These are phyloP conservation scores for Tylopilus sp. DNA, from an alignment of 768 basidiomycete species.

Conservation along the genomic window DNA sequence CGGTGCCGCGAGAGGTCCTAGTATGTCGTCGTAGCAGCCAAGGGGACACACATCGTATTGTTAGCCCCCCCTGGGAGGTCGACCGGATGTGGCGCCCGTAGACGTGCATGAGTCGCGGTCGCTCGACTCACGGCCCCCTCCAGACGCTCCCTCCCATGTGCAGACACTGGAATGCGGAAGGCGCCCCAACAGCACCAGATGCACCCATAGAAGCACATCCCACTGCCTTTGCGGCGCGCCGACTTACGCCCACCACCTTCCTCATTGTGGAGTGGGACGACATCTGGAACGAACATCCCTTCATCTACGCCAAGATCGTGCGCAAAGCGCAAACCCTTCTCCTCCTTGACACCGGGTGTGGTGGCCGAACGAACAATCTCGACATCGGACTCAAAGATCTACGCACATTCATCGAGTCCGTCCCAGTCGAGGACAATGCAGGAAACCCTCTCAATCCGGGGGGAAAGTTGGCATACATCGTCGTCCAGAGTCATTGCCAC, in stretches of 20 bases:
- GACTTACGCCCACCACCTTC: conserved; percentile 36
- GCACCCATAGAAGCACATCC: not conserved
- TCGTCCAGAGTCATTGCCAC: conserved; percentile 46
- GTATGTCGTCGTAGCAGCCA: too few relatives aligned
- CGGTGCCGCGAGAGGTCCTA: too few relatives aligned
- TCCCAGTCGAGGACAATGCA: conserved; percentile 38
- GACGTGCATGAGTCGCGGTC: too few relatives aligned
- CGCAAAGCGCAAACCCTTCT: conserved; percentile 40
- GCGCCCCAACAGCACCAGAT: not conserved
- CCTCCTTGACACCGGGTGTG: conserved; percentile 51
- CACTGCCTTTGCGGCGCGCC: conserved; percentile 34
- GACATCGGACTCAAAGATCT: conserved; percentile 41
- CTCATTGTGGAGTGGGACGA: conserved; percentile 51
- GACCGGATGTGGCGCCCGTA: too few relatives aligned
- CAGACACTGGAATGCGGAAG: too few relatives aligned
- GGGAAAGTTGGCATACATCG: conserved; percentile 41
- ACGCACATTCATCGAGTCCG: conserved; percentile 45
- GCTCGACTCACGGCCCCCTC: too few relatives aligned
- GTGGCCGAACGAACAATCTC: conserved; percentile 42
- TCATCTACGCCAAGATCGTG: conserved; percentile 50
- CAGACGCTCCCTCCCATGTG: not conserved
- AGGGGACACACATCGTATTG: too few relatives aligned
- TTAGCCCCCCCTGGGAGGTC: too few relatives aligned
- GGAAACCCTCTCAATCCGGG: conserved; percentile 42
- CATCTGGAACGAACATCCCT: conserved; percentile 48